Base-by-base conservation (phyloP, 2,329 filamentous ascomycete species). In the Cladosporium sp. region DNA sequence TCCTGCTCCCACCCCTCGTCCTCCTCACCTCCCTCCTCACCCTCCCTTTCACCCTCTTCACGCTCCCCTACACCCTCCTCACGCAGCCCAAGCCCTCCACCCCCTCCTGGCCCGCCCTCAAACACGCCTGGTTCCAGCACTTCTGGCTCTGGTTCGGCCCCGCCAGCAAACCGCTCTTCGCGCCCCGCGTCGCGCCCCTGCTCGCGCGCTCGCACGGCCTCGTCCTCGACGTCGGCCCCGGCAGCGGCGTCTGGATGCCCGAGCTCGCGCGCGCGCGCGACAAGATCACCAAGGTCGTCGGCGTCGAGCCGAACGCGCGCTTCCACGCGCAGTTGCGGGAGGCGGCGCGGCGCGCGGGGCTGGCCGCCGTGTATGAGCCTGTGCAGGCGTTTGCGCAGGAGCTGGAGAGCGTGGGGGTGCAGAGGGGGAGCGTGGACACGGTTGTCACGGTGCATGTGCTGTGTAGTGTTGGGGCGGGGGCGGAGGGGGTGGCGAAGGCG, bases 351-450 rank as follows among this genome's bases (percentile, higher is more conserved):
- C 70, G 72, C 0, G 71, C 77, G 2, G 79, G 77, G 0, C 67
- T 85, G 2, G 68, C 72, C 6, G 76, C 68, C 43, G 66, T 75
- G 7, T 85, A 84, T 62, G 73, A 79, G 59, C 74, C 84, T 53
- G 73, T 82, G 5, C 78, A 80, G 2, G 70, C 78, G 1, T 81
- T 80, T 3, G 78, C 84, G 44, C 77, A 84, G 65, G 73, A 77
- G 38, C 68, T 84, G 34, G n/a, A 14, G n/a, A 33, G 42, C n/a
- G 34, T 73, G 3, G 67, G 66, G 43, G 72, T 82, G n/a, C 67
- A 72, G 43, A 72, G 72, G 38, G 79, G 70, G 22, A 76, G 75
- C 4, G 71, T 79, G 54, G 76, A 82, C 33, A 71, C 72, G 9
- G 75, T 83, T 52, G 77, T 83, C 46, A 74, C 77, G 3, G 66